Evolutionary conservation across 257 asterid genomes (phyloP), one percentile per base, ranked within the genome.

Genomic region (Ehretia macrophylla): DNA sequence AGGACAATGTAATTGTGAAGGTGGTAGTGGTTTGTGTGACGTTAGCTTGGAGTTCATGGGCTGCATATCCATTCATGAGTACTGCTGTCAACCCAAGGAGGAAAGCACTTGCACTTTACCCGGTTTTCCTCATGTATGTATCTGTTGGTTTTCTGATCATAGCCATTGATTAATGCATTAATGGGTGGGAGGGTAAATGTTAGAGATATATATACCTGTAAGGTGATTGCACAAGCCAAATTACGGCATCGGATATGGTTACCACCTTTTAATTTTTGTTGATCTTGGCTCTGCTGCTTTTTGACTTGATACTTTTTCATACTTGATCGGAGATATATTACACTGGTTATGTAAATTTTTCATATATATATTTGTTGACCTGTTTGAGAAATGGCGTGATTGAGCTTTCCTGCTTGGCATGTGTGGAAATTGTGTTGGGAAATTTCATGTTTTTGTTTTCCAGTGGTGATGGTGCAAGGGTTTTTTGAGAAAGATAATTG

Each of bases 51-150:
- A 93, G 97, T 78, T 89, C 95, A 16, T 93, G 97, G 99, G 99
- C 97, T 17, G 99, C 99, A 54, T 93, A 93, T 68, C 99, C 99
- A 12, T 89, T 93, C 88, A 93, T 89, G 88, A 93, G 97, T 63
- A 85, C 86, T 5, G 95, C 94, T 17, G 96, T 89, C 18, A 82
- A 84, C 66, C 94, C 96, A 0, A 71, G 77, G 64, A 85, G 99
- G 74, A 93, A 88, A 77, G 96, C 99, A 65, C 94, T 93, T 20
- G 97, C 97, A 13, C 76, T 93, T 10, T 93, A 93, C 62, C 99
- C 99, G 8, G 95, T 93, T 60, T 70, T 84, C 20, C 97, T 89
- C 53, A 86, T 93, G 97, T 93, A 93, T 40, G 86, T 93, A 18
- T 86, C 99, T 23, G 94, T 93, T 12, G 96, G 97, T 45, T 89